phyloP scores from a whole-genome alignment of 2,329 filamentous ascomycete species.

The Trichoderma sp. region DNA sequence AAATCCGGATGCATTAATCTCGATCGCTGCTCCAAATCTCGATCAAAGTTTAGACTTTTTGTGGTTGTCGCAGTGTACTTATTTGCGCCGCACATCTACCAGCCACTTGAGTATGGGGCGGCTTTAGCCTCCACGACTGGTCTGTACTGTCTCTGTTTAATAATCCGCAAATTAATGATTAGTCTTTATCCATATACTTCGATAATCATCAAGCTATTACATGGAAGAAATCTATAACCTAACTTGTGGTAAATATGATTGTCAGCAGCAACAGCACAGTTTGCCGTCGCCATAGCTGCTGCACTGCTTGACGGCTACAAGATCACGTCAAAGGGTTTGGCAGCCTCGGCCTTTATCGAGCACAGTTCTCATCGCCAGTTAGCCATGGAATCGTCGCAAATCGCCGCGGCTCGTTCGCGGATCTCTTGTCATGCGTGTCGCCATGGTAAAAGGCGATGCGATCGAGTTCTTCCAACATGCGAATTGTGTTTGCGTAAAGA shows the following conservation, averaged over 20 bases:
- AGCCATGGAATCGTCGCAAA: neutral
- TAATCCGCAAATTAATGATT: neutral
- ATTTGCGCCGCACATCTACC: neutral
- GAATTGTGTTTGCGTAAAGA: slow-evolving; percentile 1
- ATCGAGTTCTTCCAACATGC: neutral
- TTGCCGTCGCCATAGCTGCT: neutral
- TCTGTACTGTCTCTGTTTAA: neutral
- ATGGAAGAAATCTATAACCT: neutral
- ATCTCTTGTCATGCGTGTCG: slow-evolving; percentile 5
- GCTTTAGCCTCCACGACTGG: neutral
- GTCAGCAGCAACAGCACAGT: neutral
- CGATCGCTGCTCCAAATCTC: neutral
- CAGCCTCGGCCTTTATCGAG: neutral
- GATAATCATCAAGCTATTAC: neutral
- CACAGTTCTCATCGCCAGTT: neutral
- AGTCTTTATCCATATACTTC: neutral
- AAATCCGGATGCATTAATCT: too few relatives aligned
- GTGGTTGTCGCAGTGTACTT: neutral
- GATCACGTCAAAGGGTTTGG: neutral
- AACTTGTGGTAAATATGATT: neutral
- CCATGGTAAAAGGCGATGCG: slow-evolving; percentile 2
- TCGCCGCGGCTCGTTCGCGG: neutral
- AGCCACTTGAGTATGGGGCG: neutral
- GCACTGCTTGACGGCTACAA: neutral
- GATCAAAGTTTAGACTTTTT: neutral